Evolutionary conservation across 176 grass and related monocot genomes (phyloP).

Genomic region (Lolium rigidum): DNA sequence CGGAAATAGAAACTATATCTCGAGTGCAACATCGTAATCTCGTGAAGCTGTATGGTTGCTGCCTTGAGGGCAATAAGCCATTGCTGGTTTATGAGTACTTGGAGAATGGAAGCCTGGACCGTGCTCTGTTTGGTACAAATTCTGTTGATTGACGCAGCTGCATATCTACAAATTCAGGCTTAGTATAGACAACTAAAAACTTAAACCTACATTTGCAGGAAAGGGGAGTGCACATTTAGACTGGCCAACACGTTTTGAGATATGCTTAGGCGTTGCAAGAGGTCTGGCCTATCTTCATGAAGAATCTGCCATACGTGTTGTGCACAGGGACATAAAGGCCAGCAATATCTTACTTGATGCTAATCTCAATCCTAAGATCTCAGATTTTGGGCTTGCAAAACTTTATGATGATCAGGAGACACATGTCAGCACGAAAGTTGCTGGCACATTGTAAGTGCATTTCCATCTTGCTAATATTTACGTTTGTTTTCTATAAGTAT

Average conservation of each 20-base stretch:
- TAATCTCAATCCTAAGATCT: too few relatives aligned
- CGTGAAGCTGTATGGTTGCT: conserved; percentile 76
- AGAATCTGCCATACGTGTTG: conserved; percentile 63
- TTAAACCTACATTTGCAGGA: conserved; percentile 46
- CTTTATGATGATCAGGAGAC: too few relatives aligned
- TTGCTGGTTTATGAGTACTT: conserved; percentile 84
- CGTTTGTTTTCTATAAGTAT: not conserved
- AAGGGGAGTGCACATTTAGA: conserved; percentile 56
- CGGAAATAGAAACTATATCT: conserved; percentile 89
- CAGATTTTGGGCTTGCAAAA: too few relatives aligned
- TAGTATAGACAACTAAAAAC: conserved; percentile 4
- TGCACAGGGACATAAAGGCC: conserved; percentile 37
- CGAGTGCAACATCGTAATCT: conserved; percentile 78
- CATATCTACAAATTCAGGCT: not conserved
- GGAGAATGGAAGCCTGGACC: conserved; percentile 85
- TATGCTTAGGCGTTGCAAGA: conserved; percentile 71
- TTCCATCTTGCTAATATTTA: not conserved
- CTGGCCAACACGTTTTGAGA: conserved; percentile 65
- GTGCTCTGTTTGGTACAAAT: conserved; percentile 65
- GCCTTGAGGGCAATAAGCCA: conserved; percentile 65
- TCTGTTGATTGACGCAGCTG: not conserved
- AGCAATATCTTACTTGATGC: too few relatives aligned
- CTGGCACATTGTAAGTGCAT: too few relatives aligned
- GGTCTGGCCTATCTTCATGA: conserved; percentile 78
- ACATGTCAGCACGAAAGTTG: too few relatives aligned